Evolutionary conservation across 441 rosid genomes (phyloP), one percentile per base, ranked within the genome.

Genomic region (Erodium moschatum): DNA sequence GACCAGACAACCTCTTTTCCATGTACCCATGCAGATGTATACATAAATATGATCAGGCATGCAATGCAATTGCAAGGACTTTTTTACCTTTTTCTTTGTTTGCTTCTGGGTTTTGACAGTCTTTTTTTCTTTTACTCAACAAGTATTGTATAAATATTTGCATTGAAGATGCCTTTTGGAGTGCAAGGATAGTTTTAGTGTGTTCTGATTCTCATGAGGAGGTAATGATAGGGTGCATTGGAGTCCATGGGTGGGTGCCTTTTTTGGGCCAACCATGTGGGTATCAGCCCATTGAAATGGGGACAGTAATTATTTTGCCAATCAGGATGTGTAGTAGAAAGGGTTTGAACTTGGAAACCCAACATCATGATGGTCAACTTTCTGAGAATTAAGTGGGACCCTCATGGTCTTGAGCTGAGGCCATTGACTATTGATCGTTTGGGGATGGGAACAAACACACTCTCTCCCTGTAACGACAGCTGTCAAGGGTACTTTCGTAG

Each of bases 31-130:
- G 52, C 52, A 46, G 15, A 46, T 12, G 15, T 46, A 54, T 54
- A 18, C 24, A 54, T 54, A 15, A 54, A 54, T 15, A 16, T 54
- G 61, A 54, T 7, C 61, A 54, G 21, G 16, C 61, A 54, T 54
- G 61, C 61, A 16, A 54, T 54, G 61, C 61, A 16, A 54, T 15
- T 54, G 52, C 61, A 54, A 54, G 61, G 61, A 54, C 24, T 54
- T 33, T 18, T 21, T 3, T 16, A 15, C 61, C 21, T 54, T 54
- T 54, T 16, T 5, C 21, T 54, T 54, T 48, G 56, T 54, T 54
- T 54, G 15, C 52, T 54, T 15, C 61, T 54, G 4, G 61, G 8
- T 54, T 54, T 54, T 54, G 21, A 6, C 0, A 16, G 15, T 46
- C 15, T 12, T 46, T 12, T 46, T 11, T 11, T 3, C 12, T 12